Evolutionary conservation across 2,329 filamentous ascomycete genomes (phyloP).

Genomic region (Dactylellina sp.): DNA sequence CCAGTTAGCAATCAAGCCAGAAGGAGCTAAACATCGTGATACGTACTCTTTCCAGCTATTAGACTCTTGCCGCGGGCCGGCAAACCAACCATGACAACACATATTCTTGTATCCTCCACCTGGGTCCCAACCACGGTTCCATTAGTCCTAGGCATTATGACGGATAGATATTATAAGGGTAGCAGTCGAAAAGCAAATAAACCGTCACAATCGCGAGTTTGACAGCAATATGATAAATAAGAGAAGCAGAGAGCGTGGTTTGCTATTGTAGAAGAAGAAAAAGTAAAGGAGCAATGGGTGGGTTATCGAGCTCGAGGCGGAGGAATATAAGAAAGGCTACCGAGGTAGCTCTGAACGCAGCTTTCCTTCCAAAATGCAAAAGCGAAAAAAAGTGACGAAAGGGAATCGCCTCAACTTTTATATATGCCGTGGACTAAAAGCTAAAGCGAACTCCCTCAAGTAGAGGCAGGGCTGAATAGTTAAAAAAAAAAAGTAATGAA

Average conservation of each 20-base stretch:
- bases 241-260: conserved; percentile 4
- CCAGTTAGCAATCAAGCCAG: conserved; percentile 36
- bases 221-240: neutral
- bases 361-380: conserved; percentile 44
- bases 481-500: conserved; percentile 52
- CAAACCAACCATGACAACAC: conserved; percentile 97
- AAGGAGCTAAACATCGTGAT: neutral
- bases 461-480: conserved; percentile 26
- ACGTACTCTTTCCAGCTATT: conserved; percentile 93
- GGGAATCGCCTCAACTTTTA: conserved; percentile 45
- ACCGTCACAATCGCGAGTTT: neutral
- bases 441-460: conserved; percentile 14
- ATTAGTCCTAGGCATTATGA: conserved; percentile 56
- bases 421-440: conserved; percentile 44
- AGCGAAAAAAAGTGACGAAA: conserved; percentile 36
- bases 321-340: conserved; percentile 38
- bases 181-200: conserved; percentile 5
- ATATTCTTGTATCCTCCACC: conserved; percentile 64
- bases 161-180: conserved; percentile 18
- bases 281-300: conserved; percentile 15
- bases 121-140: conserved; percentile 54
- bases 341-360: conserved; percentile 26
- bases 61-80: conserved; percentile 96
- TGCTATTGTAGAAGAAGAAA: conserved; percentile 3
- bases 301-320: conserved; percentile 28